A percentile compares a stretch with the other conserved stretches of the same genome.
Evolutionary conservation across 257 asterid species (phyloP).

Genomic region (Perilla frutescens): DNA sequence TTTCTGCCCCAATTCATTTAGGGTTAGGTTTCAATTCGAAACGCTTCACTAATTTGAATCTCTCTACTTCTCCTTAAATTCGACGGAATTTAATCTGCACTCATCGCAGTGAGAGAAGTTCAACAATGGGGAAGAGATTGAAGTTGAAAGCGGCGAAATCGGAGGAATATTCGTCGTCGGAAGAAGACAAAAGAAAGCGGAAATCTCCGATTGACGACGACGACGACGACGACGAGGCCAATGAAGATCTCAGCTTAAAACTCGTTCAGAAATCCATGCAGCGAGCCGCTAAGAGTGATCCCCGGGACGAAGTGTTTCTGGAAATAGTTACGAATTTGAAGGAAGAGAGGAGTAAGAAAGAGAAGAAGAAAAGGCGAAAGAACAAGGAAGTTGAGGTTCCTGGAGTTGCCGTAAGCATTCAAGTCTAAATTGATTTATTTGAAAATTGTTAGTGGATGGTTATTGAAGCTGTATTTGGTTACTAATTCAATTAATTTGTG

Average conservation of each 20-base stretch:
- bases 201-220: conserved; percentile 28
- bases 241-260: conserved; percentile 82
- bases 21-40: conserved; percentile 31
- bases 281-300: conserved; percentile 36
- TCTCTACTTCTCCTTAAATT: background rate
- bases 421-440: conserved; percentile 4
- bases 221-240: conserved; percentile 73
- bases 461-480: conserved; percentile 17
- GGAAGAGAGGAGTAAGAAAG: conserved; percentile 48
- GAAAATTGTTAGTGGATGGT: conserved; percentile 18
- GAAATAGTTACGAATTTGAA: conserved; percentile 46
- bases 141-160: conserved; percentile 44
- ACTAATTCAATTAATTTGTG: conserved; percentile 6
- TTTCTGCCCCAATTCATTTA: conserved; percentile 18
- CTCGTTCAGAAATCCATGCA: conserved; percentile 65
- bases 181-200: conserved; percentile 42
- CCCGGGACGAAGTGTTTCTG: conserved; percentile 35
- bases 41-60: background rate
- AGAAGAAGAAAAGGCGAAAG: conserved; percentile 53
- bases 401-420: conserved; percentile 48
- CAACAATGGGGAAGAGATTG: conserved; percentile 54
- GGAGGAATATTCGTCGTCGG: conserved; percentile 39
- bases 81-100: background rate
- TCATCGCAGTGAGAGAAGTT: background rate
- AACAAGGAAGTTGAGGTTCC: conserved; percentile 43